Evolutionary conservation across 257 asterid genomes (phyloP), one percentile per base, ranked within the genome.

Genomic region (Nicotiana noctiflora): DNA sequence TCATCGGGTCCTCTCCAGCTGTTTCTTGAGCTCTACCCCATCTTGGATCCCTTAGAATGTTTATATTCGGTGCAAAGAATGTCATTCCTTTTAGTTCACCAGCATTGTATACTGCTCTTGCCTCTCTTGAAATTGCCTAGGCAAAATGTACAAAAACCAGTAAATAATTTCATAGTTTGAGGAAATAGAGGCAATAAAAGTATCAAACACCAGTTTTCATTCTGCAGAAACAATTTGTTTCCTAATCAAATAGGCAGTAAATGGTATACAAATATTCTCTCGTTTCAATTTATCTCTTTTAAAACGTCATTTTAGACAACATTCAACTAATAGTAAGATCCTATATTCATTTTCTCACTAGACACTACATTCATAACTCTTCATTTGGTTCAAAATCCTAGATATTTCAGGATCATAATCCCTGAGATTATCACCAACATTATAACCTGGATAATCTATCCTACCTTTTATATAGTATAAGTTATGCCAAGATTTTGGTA

Each of bases 11-110:
- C 77, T 85, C 90, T 21, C 90, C 90, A 0, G 88, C 85, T 40
- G 90, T 87, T 76, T 87, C 90, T 29, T 87, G 90, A 17, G 85
- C 88, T 76, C 90, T 81, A 6, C 90, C 90, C 90, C 90, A 87
- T 32, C 90, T 85, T 59, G 90, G 90, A 21, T 87, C 90, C 74
- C 89, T 84, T 57, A 83, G 80, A 52, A 87, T 85, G 79, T 87
- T 87, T 75, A 87, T 82, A 25, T 87, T 87, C 51, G 90, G 89
- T 80, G 90, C 89, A 88, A 88, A 87, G 51, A 75, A 82, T 75
- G 87, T 87, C 89, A 87, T 55, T 37, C 90, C 90, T 80, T 25
- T 77, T 18, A 83, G 87, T 77, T 87, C 83, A 15, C 90, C 90
- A 32, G 79, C 80, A 72, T 85, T 87, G 72, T 85, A 87, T 75